Conservation (phyloP, 2,329 filamentous ascomycete species). For the Trichoderma sp. region DNA sequence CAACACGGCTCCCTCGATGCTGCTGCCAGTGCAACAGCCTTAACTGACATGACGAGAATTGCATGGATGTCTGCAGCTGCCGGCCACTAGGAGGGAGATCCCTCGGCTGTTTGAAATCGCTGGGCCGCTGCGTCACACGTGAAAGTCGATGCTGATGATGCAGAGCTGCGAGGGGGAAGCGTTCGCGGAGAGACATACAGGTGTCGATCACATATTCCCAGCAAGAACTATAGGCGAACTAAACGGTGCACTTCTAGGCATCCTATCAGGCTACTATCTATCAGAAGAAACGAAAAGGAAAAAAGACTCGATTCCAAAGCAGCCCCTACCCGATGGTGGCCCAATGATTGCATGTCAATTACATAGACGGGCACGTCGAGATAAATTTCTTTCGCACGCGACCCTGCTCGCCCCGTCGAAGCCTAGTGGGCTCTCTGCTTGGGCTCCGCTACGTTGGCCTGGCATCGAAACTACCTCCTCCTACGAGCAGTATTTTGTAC, state of each 20-base stretch:
- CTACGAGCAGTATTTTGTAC: not conserved
- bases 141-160: constrained; percentile 23
- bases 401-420: constrained; percentile 20
- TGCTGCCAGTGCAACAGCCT: not conserved
- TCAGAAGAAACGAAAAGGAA: not conserved
- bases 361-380: not conserved
- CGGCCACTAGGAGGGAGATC: constrained; percentile 25
- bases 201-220: not conserved
- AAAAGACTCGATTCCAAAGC: not conserved
- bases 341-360: constrained; percentile 10
- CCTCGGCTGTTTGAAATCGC: constrained; percentile 32
- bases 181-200: not conserved
- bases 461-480: not conserved
- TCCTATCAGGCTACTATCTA: not conserved
- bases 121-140: constrained; percentile 25
- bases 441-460: constrained; percentile 7
- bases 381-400: constrained; percentile 19
- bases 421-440: constrained; percentile 3
- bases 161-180: not conserved
- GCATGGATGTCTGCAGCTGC: constrained; percentile 22
- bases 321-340: not conserved
- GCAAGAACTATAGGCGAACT: not conserved
- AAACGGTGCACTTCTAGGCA: not conserved
- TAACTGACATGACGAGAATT: constrained; percentile 9
- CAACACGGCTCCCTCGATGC: constrained; percentile 1